Evolutionary conservation across 169 alveolate genomes (phyloP).

Genomic region (Cryptosporidium meleagridis): DNA sequence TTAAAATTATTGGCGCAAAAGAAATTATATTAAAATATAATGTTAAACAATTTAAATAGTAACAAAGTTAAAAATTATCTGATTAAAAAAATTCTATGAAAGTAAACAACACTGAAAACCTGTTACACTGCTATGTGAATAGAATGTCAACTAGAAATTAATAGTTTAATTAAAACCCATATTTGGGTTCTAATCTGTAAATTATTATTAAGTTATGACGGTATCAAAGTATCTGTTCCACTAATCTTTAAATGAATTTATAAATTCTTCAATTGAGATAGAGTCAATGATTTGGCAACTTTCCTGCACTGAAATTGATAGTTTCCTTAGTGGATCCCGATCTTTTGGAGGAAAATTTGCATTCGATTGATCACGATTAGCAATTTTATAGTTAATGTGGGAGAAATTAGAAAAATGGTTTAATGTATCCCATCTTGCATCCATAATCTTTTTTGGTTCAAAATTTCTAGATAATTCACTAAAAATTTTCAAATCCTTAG

Average conservation of each 20-base stretch:
- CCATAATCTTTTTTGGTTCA: background rate
- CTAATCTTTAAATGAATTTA: background rate
- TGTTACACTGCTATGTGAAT: background rate
- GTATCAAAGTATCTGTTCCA: background rate
- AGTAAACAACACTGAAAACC: too few relatives aligned
- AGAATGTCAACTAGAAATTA: background rate
- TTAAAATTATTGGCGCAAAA: background rate
- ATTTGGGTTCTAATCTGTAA: too few relatives aligned
- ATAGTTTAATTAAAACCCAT: background rate
- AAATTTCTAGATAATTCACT: slow-evolving; percentile 34
- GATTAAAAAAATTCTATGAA: too few relatives aligned
- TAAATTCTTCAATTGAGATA: slow-evolving; percentile 46
- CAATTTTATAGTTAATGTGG: too few relatives aligned
- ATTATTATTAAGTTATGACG: background rate
- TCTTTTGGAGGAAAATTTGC: background rate
- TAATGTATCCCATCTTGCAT: slow-evolving; percentile 35
- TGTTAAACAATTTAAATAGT: too few relatives aligned
- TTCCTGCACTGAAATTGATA: slow-evolving; percentile 12
- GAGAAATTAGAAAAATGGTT: background rate
- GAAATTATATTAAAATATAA: background rate
- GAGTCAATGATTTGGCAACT: slow-evolving; percentile 35
- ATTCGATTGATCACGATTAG: background rate
- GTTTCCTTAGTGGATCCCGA: background rate
- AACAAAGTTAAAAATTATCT: background rate
- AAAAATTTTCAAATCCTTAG: background rate